phyloP scores from a whole-genome alignment of 352 stramenopile genomes.

The Phytophthora hybrid region DNA sequence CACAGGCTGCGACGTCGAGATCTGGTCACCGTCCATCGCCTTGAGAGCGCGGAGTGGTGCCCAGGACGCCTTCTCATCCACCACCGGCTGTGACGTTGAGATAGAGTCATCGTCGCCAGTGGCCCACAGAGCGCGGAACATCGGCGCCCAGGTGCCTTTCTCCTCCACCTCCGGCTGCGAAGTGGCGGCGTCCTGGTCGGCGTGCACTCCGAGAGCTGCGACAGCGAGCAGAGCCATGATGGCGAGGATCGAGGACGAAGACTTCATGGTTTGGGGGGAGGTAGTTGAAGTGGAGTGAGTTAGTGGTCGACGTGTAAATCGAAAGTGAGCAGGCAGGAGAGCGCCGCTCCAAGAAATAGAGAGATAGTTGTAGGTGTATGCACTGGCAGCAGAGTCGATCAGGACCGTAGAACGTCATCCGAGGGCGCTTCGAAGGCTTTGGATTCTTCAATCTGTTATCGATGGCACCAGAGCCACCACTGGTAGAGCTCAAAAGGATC shows the following conservation, averaged over 20 bases:
- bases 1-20: not conserved
- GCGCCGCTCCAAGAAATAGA: not conserved
- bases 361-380: not conserved
- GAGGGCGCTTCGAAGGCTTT: not conserved
- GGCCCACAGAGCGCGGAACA: not conserved
- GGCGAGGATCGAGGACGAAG: constrained; percentile 17
- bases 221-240: constrained; percentile 13
- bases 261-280: constrained; percentile 17
- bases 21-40: not conserved
- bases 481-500: not conserved
- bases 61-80: not conserved
- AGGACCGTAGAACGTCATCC: not conserved
- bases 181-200: not conserved
- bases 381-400: not conserved
- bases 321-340: constrained; percentile 7
- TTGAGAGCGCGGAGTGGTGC: not conserved
- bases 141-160: not conserved
- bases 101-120: not conserved
- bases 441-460: not conserved
- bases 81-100: not conserved
- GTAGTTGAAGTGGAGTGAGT: not conserved
- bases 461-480: not conserved
- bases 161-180: not conserved
- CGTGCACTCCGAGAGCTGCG: constrained; percentile 8
- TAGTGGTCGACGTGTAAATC: constrained; percentile 3